Evolutionary conservation across 805 yeast genomes (phyloP).

Genomic region (Metschnikowia aberdeeniae): DNA sequence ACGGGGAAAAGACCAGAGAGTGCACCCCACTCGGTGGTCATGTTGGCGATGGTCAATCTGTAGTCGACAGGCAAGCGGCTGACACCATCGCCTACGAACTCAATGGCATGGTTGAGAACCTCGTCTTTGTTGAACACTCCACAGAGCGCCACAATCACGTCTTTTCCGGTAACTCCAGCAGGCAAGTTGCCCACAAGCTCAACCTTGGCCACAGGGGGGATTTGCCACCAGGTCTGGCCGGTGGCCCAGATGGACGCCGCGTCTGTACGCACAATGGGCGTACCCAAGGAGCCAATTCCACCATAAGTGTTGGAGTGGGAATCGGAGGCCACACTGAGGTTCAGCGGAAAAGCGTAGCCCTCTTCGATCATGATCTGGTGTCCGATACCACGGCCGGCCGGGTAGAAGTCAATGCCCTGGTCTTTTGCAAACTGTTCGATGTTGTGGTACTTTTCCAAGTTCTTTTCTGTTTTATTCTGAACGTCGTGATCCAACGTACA

Average conservation of each 20-base stretch:
- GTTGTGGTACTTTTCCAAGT: slow-evolving; percentile 80
- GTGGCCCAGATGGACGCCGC: slow-evolving; percentile 99
- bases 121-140: slow-evolving; percentile 91
- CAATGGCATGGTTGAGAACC: slow-evolving; percentile 90
- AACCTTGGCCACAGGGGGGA: slow-evolving; percentile 96
- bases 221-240: slow-evolving; percentile 99
- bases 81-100: slow-evolving; percentile 82
- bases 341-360: slow-evolving; percentile 95
- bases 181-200: slow-evolving; percentile 80
- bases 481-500: slow-evolving; percentile 98
- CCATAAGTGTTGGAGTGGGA: slow-evolving; percentile 98
- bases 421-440: slow-evolving; percentile 85
- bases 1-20: slow-evolving; percentile 97
- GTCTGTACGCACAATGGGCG: slow-evolving; percentile 97
- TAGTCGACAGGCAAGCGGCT: slow-evolving; percentile 62
- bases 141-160: slow-evolving; percentile 93
- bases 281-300: slow-evolving; percentile 92
- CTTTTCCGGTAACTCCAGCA: slow-evolving; percentile 89
- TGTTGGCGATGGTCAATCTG: slow-evolving; percentile 21
- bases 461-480: slow-evolving; percentile 87
- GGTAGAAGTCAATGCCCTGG: slow-evolving; percentile 94
- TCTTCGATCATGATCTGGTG: slow-evolving; percentile 99
- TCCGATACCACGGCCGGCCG: slow-evolving; percentile 99
- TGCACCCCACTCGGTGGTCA: slow-evolving; percentile 44
- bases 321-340: slow-evolving; percentile 93